phyloP scores from a whole-genome alignment of 164 flowering plant species.

The Piper betle region DNA sequence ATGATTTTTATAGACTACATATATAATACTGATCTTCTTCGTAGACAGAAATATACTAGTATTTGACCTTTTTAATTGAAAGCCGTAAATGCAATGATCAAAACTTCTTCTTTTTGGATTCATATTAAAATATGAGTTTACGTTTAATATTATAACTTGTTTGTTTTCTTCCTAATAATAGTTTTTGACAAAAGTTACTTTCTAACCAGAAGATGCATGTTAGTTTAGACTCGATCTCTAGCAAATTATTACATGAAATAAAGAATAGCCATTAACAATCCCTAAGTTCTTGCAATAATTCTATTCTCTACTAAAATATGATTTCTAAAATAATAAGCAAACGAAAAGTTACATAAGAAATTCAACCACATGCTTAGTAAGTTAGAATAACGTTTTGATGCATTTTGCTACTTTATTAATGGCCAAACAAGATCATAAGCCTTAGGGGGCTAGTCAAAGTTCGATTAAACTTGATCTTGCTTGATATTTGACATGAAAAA shows the following conservation, averaged over 20 bases:
- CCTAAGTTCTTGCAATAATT: too few species aligned
- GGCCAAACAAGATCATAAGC: too few species aligned
- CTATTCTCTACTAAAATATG: too few species aligned
- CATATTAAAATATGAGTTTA: not conserved
- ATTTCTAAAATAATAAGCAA: too few species aligned
- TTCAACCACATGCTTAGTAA: too few species aligned
- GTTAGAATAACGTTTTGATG: too few species aligned
- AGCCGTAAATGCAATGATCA: slow-evolving; percentile 5
- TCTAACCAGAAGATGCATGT: slow-evolving; percentile 3
- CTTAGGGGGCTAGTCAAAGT: too few species aligned
- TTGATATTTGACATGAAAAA: too few species aligned
- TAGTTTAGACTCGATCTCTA: slow-evolving; percentile 3
- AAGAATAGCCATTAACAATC: not conserved
- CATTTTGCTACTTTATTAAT: too few species aligned
- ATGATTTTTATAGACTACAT: not conserved
- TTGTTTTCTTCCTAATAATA: slow-evolving; percentile 3
- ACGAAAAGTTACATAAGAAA: too few species aligned
- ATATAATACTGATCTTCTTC: not conserved
- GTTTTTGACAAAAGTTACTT: slow-evolving; percentile 1
- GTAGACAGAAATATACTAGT: slow-evolving; percentile 11
- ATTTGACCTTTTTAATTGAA: slow-evolving; percentile 26
- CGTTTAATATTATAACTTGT: too few species aligned
- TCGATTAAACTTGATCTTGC: too few species aligned
- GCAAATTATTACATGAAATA: slow-evolving; percentile 1
- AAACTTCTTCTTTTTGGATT: slow-evolving; percentile 2